Percentiles rank a stretch among this genome's conserved stretches.
phyloP scores from a whole-genome alignment of 2,329 filamentous ascomycete species.

The Ophidiomyces ophidiicola region DNA sequence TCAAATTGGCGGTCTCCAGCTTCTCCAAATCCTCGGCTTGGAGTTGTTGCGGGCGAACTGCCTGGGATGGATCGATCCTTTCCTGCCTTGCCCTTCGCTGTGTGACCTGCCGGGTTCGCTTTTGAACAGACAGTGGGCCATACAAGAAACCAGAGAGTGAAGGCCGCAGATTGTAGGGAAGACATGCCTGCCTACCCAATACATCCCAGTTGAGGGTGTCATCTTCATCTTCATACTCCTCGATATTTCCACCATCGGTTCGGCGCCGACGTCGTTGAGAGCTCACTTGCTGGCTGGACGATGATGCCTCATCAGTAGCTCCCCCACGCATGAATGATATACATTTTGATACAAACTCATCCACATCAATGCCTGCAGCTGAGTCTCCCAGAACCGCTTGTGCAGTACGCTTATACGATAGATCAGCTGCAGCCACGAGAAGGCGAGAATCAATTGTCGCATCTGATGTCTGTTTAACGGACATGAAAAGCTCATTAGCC shows the following conservation, averaged over 20 bases:
- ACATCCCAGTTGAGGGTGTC: constrained; percentile 78
- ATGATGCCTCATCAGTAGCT: constrained; percentile 42
- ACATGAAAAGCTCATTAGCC: constrained; percentile 52
- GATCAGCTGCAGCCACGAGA: constrained; percentile 66
- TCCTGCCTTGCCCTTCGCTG: constrained; percentile 61
- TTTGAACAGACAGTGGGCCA: constrained; percentile 79
- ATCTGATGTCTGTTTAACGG: constrained; percentile 77
- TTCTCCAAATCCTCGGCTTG: constrained; percentile 60
- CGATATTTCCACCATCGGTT: constrained; percentile 48
- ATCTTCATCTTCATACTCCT: constrained; percentile 53
- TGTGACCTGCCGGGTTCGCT: constrained; percentile 58
- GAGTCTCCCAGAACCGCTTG: constrained; percentile 61
- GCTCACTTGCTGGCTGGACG: constrained; percentile 23
- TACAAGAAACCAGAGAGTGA: constrained; percentile 72
- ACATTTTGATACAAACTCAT: constrained; percentile 84
- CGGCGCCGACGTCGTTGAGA: constrained; percentile 31
- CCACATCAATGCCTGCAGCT: constrained; percentile 67
- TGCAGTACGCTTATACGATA: constrained; percentile 65
- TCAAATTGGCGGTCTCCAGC: constrained; percentile 67
- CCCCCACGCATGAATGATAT: constrained; percentile 73
- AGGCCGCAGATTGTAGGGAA: constrained; percentile 61
- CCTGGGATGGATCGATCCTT: constrained; percentile 55
- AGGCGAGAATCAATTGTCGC: constrained; percentile 83
- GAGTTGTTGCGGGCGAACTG: constrained; percentile 63
- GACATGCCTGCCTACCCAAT: constrained; percentile 63